Conservation (phyloP, 306 rosid species). For the barrel medic (Medicago truncatula) region MtrunA17r5.0-ANR NC_053046.1:29358001-29358500, state of each 20-base stretch:
- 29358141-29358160: not conserved
- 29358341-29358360: not conserved
- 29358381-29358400: slow-evolving; percentile 8
- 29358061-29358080: not conserved
- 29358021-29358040: not conserved
- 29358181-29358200: not conserved
- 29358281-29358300: not conserved
- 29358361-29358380: not conserved
- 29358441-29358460: slow-evolving; percentile 25
- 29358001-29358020: not conserved
- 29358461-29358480: slow-evolving; percentile 77
- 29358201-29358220: not conserved
- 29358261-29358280: not conserved
- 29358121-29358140: not conserved
- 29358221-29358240: not conserved
- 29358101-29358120: not conserved
- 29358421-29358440: not conserved
- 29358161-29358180: not conserved
- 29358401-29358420: slow-evolving; percentile 25
- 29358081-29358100: not conserved
- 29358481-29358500: slow-evolving; percentile 85
- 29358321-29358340: not conserved
- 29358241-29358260: not conserved
- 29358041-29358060: not conserved
- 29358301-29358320: not conserved